These are phyloP conservation scores for Cystobasidiaceae sp. DNA, from an alignment of 1,284 basidiomycete genomes.

Conservation along the genomic window DNA sequence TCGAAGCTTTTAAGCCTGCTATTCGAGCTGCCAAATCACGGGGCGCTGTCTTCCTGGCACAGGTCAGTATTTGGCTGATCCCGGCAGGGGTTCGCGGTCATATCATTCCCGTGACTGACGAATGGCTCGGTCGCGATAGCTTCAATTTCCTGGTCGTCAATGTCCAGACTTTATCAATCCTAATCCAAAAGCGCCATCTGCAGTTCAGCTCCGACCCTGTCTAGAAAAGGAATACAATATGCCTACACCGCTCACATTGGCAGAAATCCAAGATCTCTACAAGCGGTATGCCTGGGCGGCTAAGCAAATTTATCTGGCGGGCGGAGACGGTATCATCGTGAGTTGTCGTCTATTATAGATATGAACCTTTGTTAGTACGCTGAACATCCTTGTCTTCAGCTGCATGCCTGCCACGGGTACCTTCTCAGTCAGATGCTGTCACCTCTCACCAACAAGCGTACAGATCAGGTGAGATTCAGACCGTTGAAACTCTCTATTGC, in stretches of 20 bases:
- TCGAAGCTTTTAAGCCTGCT: background rate
- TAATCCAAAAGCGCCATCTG: background rate
- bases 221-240: background rate
- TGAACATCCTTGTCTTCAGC: background rate
- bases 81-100: too few species aligned
- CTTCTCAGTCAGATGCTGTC: conserved; percentile 45
- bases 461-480: conserved; percentile 33
- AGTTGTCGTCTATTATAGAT: too few species aligned
- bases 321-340: background rate
- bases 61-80: too few species aligned
- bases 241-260: background rate
- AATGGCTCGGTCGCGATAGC: too few species aligned
- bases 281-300: background rate
- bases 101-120: too few species aligned
- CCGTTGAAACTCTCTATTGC: background rate
- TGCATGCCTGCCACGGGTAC: conserved; percentile 33
- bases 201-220: background rate
- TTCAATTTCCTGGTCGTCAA: background rate
- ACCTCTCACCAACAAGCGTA: conserved; percentile 43
- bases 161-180: background rate
- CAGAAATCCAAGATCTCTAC: background rate
- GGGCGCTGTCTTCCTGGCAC: background rate
- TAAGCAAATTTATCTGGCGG: background rate
- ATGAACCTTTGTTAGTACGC: too few species aligned
- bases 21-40: background rate